These are phyloP conservation scores for Neostapfia colusana DNA, from an alignment of 176 grass and related monocot genomes.

Conservation along the genomic window DNA sequence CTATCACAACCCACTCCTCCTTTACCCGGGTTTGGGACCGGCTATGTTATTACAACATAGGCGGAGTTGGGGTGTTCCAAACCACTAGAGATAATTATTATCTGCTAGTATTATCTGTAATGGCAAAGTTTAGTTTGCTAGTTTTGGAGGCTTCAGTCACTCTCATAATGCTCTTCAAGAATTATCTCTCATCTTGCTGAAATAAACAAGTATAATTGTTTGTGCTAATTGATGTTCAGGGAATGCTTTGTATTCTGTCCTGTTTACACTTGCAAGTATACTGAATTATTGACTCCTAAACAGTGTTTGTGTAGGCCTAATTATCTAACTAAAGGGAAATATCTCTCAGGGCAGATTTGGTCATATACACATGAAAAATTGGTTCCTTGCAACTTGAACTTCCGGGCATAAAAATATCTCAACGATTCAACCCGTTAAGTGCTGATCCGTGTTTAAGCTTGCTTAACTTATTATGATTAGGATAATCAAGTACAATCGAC, in stretches of 20 bases:
- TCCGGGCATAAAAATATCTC: too few species aligned
- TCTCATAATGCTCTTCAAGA: not conserved
- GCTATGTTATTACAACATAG: too few species aligned
- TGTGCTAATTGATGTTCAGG: not conserved
- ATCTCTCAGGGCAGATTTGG: not conserved
- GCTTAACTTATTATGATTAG: not conserved
- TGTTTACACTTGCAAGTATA: not conserved
- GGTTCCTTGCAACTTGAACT: not conserved
- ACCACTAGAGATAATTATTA: too few species aligned
- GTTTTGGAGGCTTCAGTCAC: not conserved
- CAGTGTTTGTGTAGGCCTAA: too few species aligned
- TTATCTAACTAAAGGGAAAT: too few species aligned
- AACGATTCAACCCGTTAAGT: too few species aligned
- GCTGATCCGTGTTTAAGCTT: not conserved
- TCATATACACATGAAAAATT: not conserved
- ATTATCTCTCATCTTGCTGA: not conserved
- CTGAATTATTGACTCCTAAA: not conserved
- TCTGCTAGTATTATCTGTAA: too few species aligned
- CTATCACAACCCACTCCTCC: too few species aligned
- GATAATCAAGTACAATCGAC: not conserved
- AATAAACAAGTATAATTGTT: not conserved
- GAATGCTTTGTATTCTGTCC: not conserved
- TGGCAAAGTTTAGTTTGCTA: not conserved
- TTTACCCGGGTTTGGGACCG: too few species aligned
- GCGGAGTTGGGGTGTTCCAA: too few species aligned